Conservation (phyloP, 1,284 basidiomycete genomes). For the Cerioporus squamosus region DNA sequence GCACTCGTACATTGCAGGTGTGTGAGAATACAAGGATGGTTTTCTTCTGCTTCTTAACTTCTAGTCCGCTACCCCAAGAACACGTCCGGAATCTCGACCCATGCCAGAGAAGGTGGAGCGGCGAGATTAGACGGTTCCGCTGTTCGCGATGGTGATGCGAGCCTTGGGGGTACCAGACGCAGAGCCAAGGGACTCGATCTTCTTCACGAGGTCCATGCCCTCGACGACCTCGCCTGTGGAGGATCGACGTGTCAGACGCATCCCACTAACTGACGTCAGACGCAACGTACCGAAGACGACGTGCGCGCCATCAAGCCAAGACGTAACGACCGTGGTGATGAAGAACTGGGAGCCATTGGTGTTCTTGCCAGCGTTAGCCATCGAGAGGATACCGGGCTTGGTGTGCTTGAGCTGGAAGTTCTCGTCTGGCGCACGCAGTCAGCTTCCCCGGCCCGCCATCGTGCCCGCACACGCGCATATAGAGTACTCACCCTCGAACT, state of each 20-base stretch:
- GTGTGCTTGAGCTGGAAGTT: slow-evolving; percentile 84
- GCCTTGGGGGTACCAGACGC: slow-evolving; percentile 49
- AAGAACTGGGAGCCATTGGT: slow-evolving; percentile 70
- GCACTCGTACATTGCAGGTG: slow-evolving; percentile 20
- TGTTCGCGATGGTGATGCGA: slow-evolving; percentile 54
- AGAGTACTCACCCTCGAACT: slow-evolving; percentile 63
- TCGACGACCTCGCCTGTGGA: slow-evolving; percentile 63
- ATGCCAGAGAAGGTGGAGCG: neutral
- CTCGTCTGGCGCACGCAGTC: slow-evolving; percentile 61
- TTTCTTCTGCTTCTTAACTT: slow-evolving; percentile 29
- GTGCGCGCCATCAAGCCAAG: slow-evolving; percentile 79
- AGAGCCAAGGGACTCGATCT: slow-evolving; percentile 65
- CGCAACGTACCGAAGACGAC: slow-evolving; percentile 75
- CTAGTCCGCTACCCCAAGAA: slow-evolving; percentile 13
- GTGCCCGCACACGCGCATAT: neutral
- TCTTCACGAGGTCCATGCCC: slow-evolving; percentile 65
- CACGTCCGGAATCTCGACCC: slow-evolving; percentile 6
- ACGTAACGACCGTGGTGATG: slow-evolving; percentile 72
- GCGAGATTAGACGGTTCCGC: slow-evolving; percentile 51
- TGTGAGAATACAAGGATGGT: slow-evolving; percentile 27
- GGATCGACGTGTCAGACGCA: neutral
- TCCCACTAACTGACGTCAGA: neutral
- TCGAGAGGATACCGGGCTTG: slow-evolving; percentile 85
- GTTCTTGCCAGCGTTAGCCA: slow-evolving; percentile 85
- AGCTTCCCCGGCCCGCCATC: neutral